Evolutionary conservation across 306 rosid genomes (phyloP), one percentile per base, ranked within the genome.

Genomic region (Cucurbita argyrosperma): DNA sequence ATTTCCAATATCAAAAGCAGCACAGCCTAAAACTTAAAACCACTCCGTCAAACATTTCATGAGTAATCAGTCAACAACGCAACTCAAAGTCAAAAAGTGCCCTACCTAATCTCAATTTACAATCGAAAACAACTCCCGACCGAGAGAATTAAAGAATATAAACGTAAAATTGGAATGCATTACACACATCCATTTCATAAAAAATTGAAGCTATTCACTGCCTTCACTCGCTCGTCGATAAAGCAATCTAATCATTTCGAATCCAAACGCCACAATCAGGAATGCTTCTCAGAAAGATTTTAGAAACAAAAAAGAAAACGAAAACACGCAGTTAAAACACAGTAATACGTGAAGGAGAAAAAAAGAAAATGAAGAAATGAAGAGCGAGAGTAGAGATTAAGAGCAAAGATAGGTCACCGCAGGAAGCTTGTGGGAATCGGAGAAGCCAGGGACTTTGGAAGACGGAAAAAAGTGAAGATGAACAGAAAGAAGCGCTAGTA

Each of bases 401-500:
- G 40, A 47, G 50, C 49, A 64, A 72, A 35, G 52, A 52, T 69
- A 2, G 26, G 70, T 82, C 77, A 89, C 99, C 99, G 91, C 79
- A 62, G 87, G 86, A 51, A 91, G 85, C 84, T 85, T 89, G 83
- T 69, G 77, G 71, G 90, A 72, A 46, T 90, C 92, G 79, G 83
- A 82, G 88, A 89, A 85, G 75, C 79, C 80, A 49, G 86, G 82
- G 79, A 86, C 88, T 61, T 72, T 62, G 42, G 90, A 84, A 13
- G 96, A 83, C 73, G 92, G 85, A 56, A 89, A 88, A 10, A 82
- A 78, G 52, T 84, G 88, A 12, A 90, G 81, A 47, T 87, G 96
- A 43, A 81, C 84, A 45, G 90, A 87, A 84, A 91, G 86, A 62
- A 94, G 72, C 21, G 87, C 88, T 39, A 87, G 68, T 2, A 88